These are phyloP conservation scores for Elaeis guineensis DNA, from an alignment of 176 grass and related monocot species.

Conservation along the genomic window DNA sequence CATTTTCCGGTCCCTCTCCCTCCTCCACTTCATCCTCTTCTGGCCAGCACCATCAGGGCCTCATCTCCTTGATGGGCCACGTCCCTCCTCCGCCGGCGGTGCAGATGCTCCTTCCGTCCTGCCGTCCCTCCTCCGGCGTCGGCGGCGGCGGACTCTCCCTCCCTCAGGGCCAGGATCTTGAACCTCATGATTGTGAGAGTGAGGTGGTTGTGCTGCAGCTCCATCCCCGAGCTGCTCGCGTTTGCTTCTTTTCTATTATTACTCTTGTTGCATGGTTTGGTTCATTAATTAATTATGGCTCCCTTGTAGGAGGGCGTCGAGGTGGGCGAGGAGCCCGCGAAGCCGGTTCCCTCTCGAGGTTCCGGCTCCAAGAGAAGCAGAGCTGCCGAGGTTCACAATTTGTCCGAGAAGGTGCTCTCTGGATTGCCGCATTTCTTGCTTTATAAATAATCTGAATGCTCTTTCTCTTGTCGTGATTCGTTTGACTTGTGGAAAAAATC, in stretches of 20 bases:
- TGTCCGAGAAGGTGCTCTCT: conserved; percentile 76
- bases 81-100: neutral
- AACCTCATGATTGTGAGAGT: conserved; percentile 3
- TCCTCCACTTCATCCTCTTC: neutral
- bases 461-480: neutral
- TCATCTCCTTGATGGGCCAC: neutral
- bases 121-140: neutral
- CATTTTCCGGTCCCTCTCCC: neutral
- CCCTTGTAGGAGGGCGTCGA: conserved; percentile 46
- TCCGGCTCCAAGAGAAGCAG: conserved; percentile 83
- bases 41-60: too few relatives aligned
- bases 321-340: conserved; percentile 45
- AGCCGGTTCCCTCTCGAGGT: conserved; percentile 21
- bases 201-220: conserved; percentile 3
- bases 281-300: too few relatives aligned
- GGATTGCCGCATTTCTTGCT: neutral
- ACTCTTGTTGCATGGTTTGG: neutral
- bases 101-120: neutral
- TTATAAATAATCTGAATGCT: neutral
- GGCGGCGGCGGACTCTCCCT: neutral
- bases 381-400: conserved; percentile 93
- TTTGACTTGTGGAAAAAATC: neutral
- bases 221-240: too few relatives aligned
- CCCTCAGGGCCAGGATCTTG: neutral
- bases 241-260: neutral